Percentiles rank a stretch among this genome's conserved stretches.
These are phyloP conservation scores for Adansonia gregorii DNA, from an alignment of 441 rosid species.

Conservation along the genomic window DNA sequence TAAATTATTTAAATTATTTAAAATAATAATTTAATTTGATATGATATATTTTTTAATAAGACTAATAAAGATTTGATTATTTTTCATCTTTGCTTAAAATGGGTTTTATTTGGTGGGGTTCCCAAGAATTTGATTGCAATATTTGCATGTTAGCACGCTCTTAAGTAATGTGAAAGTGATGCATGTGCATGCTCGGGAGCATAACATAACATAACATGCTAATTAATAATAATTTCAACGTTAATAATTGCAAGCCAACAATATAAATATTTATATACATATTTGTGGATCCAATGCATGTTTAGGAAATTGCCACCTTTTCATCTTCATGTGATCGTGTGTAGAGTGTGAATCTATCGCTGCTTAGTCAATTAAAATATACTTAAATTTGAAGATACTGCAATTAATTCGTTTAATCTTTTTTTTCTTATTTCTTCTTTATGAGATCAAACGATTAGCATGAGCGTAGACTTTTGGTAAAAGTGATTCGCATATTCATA, in stretches of 20 bases:
- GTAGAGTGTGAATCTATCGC: not conserved
- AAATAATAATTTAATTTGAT: not conserved
- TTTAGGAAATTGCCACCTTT: not conserved
- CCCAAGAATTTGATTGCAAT: not conserved
- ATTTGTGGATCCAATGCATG: conserved; percentile 19
- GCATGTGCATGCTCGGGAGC: conserved; percentile 24
- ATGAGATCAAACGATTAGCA: not conserved
- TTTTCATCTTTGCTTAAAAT: not conserved
- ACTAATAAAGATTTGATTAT: not conserved
- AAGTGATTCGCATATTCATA: not conserved
- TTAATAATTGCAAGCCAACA: conserved; percentile 2
- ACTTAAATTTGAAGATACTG: not conserved
- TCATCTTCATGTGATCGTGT: not conserved
- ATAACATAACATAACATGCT: conserved; percentile 18
- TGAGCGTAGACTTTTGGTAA: not conserved
- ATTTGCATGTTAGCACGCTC: not conserved
- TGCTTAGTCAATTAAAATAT: not conserved
- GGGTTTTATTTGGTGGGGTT: conserved; percentile 1
- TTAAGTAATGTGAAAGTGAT: conserved; percentile 22
- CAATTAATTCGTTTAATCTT: not conserved
- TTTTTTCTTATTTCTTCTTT: not conserved
- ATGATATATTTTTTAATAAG: not conserved
- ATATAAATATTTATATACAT: not conserved
- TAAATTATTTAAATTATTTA: no score
- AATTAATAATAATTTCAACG: conserved; percentile 18